These are phyloP conservation scores for Xylariaceae sp. DNA, from an alignment of 2,329 filamentous ascomycete genomes.

Conservation along the genomic window DNA sequence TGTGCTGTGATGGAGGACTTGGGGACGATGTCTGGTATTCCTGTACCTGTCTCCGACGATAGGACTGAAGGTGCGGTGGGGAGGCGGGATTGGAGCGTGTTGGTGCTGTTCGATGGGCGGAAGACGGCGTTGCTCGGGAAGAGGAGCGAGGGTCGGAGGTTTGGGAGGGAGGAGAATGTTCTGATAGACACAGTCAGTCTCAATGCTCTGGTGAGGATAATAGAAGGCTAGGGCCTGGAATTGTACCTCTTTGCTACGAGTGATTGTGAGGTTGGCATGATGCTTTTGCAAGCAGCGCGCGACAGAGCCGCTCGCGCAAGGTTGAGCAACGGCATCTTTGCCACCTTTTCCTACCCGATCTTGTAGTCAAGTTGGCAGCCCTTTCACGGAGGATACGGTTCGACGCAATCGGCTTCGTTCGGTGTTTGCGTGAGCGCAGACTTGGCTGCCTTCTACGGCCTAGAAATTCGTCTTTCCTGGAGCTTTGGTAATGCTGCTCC, in stretches of 20 bases:
- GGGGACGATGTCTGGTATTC: conserved; percentile 43
- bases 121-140: conserved; percentile 26
- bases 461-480: no score
- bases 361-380: no score
- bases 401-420: no score
- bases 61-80: conserved; percentile 14
- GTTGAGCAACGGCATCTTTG: no score
- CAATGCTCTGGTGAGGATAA: no score
- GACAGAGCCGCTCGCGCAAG: conserved; percentile 13
- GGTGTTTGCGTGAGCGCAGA: no score
- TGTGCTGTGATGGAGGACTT: conserved; percentile 46
- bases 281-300: conserved; percentile 10
- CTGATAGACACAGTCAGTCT: conserved; percentile 27
- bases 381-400: no score
- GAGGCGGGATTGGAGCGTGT: conserved; percentile 24
- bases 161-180: conserved; percentile 47
- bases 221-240: no score
- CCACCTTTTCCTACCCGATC: no score
- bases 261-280: conserved; percentile 7
- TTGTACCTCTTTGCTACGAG: conserved; percentile 13
- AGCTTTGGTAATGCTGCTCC: no score
- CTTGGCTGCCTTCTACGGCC: no score
- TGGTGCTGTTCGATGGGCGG: conserved; percentile 25
- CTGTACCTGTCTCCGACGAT: conserved; percentile 8
- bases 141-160: conserved; percentile 45